Evolutionary conservation across 2,329 filamentous ascomycete genomes (phyloP).

Genomic region (Sporothrix brasiliensis): DNA sequence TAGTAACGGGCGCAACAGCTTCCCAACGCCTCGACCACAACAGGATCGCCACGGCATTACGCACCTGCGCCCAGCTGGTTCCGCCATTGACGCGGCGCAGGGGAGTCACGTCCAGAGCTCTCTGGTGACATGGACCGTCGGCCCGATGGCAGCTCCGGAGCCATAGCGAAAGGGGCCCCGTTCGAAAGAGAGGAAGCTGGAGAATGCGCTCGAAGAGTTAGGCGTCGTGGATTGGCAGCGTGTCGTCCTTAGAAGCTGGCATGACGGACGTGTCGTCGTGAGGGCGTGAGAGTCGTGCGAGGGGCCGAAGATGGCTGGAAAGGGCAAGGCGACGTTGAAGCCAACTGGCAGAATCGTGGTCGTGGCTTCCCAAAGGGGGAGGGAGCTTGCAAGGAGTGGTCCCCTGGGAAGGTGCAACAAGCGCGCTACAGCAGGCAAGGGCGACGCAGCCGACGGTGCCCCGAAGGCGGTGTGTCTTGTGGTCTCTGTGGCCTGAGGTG

Average conservation of each 20-base stretch:
- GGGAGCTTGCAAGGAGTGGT: conserved; percentile 16
- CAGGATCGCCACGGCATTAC: neutral
- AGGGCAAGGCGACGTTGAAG: conserved; percentile 27
- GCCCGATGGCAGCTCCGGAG: conserved; percentile 62
- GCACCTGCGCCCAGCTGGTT: conserved; percentile 75
- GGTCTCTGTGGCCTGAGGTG: neutral
- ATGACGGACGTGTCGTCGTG: conserved; percentile 19
- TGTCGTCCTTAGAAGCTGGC: conserved; percentile 7
- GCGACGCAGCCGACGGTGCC: conserved; percentile 20
- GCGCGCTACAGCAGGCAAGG: conserved; percentile 19
- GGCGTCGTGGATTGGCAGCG: neutral
- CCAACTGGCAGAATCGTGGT: conserved; percentile 32
- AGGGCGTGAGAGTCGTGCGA: neutral
- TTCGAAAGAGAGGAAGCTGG: conserved; percentile 19
- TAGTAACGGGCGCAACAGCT: neutral
- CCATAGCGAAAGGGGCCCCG: conserved; percentile 50
- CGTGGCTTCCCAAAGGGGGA: conserved; percentile 28
- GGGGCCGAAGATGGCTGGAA: conserved; percentile 10
- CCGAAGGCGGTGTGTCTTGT: conserved; percentile 27
- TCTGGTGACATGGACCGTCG: conserved; percentile 71
- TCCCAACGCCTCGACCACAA: too few species aligned
- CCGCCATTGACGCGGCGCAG: conserved; percentile 74
- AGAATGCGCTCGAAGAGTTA: neutral
- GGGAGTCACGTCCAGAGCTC: conserved; percentile 81
- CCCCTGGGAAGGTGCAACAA: conserved; percentile 22